Conservation (phyloP, 2,329 filamentous ascomycete species). For the Ambrosiella cleistominuta region DNA sequence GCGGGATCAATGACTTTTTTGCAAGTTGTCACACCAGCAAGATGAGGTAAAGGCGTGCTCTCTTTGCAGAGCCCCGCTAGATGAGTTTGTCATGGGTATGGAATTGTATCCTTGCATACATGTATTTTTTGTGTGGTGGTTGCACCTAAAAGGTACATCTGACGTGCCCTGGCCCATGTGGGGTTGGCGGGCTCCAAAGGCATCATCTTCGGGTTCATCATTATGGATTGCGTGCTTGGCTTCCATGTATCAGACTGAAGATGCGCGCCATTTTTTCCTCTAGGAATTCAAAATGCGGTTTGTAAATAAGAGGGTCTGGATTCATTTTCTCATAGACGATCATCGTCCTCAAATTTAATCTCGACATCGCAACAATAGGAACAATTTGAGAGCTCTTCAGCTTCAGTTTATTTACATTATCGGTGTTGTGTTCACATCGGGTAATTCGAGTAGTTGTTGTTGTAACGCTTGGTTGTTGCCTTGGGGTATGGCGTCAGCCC, state of each 20-base stretch:
- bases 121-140: background rate
- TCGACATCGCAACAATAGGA: background rate
- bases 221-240: constrained; percentile 10
- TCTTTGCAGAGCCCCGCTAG: background rate
- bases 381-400: no score
- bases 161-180: background rate
- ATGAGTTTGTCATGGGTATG: background rate
- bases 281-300: background rate
- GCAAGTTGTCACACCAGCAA: background rate
- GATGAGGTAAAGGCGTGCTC: background rate
- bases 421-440: no score
- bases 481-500: constrained; percentile 9
- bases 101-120: background rate
- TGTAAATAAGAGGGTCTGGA: background rate
- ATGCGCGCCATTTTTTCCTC: background rate
- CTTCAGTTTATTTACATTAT: no score
- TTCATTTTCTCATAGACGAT: background rate
- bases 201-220: background rate
- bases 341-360: background rate
- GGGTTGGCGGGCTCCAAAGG: background rate
- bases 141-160: constrained; percentile 2
- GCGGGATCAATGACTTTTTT: background rate
- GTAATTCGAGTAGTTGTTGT: no score
- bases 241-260: background rate
- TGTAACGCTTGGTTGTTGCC: no score